Conservation (phyloP, 163 green algal species). For the Chlorella variabilis region DNA sequence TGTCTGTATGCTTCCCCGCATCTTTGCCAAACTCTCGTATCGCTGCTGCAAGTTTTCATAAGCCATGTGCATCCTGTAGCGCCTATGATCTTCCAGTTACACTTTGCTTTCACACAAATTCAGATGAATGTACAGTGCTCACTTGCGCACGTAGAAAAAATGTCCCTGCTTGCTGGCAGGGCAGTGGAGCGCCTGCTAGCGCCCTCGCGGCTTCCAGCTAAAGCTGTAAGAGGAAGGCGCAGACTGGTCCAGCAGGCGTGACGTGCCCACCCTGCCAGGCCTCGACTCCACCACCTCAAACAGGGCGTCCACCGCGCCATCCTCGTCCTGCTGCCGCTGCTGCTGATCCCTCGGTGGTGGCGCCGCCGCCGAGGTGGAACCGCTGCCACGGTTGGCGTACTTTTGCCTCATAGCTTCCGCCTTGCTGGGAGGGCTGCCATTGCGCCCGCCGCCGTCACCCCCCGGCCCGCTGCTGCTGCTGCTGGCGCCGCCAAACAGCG, state of each 20-base stretch:
- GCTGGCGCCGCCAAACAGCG: constrained; percentile 24
- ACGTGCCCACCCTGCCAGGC: neutral
- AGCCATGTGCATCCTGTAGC: no score
- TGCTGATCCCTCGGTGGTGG: neutral
- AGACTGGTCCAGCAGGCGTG: constrained; percentile 26
- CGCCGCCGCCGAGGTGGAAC: neutral
- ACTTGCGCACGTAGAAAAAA: no score
- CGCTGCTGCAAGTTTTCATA: no score
- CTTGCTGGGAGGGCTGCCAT: neutral
- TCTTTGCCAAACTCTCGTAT: no score
- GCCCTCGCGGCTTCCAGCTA: neutral
- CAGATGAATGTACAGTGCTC: no score
- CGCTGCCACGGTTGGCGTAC: constrained; percentile 1
- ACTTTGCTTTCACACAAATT: no score
- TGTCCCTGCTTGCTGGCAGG: no score
- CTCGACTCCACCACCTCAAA: constrained; percentile 27
- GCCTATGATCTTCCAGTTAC: no score
- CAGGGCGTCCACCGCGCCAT: constrained; percentile 27
- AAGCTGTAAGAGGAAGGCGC: neutral
- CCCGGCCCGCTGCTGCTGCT: neutral
- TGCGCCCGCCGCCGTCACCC: neutral
- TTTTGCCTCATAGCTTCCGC: constrained; percentile 20
- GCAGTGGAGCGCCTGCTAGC: no score
- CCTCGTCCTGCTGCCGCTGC: neutral
- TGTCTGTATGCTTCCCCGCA: neutral